phyloP scores from a whole-genome alignment of 257 asterid genomes.

The Misopates orontium region DNA sequence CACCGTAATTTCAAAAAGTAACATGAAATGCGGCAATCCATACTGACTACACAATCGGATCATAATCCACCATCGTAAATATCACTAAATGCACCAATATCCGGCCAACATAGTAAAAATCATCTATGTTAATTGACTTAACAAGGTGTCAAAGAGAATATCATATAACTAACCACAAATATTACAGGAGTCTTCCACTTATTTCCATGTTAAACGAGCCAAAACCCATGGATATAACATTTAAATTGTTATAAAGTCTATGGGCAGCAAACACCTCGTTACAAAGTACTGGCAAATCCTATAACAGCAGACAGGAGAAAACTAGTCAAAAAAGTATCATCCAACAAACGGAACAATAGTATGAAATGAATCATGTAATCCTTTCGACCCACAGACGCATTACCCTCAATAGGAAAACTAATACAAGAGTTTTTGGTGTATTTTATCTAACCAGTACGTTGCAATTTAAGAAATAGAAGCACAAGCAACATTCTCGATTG shows the following conservation, averaged over 20 bases:
- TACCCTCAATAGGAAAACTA: background rate
- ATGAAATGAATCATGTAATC: background rate
- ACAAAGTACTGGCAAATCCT: conserved; percentile 32
- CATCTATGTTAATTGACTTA: background rate
- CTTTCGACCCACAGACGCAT: background rate
- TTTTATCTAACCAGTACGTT: background rate
- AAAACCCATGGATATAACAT: background rate
- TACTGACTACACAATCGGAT: background rate
- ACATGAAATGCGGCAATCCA: background rate
- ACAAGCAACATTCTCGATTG: background rate
- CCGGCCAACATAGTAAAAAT: background rate
- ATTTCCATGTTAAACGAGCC: background rate
- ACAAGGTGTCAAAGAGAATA: background rate
- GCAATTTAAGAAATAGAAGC: background rate
- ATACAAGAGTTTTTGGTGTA: background rate
- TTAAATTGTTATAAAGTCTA: background rate
- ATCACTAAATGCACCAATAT: background rate
- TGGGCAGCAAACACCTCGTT: conserved; percentile 23
- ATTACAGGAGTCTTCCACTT: background rate
- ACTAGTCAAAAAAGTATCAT: background rate
- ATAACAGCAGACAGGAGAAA: conserved; percentile 16
- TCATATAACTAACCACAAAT: background rate
- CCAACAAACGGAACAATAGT: background rate
- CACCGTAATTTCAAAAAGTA: background rate
- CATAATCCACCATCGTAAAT: background rate